phyloP scores from a whole-genome alignment of 2,329 filamentous ascomycete genomes.

The Teratosphaeria zuluensis region DNA sequence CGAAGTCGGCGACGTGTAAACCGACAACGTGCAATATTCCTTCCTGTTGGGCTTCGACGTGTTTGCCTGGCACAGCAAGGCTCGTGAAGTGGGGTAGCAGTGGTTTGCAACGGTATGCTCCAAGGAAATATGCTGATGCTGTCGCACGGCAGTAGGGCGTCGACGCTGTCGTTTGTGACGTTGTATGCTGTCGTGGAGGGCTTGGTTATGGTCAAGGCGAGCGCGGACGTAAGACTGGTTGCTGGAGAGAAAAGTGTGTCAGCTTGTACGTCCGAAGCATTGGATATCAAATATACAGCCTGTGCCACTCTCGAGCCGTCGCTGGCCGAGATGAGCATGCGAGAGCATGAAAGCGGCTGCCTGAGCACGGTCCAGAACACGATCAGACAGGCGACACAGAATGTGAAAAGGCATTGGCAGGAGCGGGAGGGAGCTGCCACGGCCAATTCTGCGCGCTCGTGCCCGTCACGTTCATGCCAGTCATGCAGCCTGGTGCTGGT shows the following conservation, averaged over 20 bases:
- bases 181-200: neutral
- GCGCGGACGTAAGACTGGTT: neutral
- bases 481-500: neutral
- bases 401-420: neutral
- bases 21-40: constrained; percentile 1
- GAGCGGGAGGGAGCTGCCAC: neutral
- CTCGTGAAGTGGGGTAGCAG: neutral
- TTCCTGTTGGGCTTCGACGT: neutral
- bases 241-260: neutral
- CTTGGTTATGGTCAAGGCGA: neutral
- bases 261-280: neutral
- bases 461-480: neutral
- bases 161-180: neutral
- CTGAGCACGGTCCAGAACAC: neutral
- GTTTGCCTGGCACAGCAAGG: constrained; percentile 1
- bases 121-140: neutral
- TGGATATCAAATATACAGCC: constrained; percentile 3
- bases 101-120: neutral
- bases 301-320: constrained; percentile 2
- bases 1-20: constrained; percentile 1
- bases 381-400: neutral
- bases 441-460: neutral
- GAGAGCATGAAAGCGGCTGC: neutral
- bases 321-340: constrained; percentile 3
- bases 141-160: constrained; percentile 1